Percentiles rank a stretch among this genome's conserved stretches.
Evolutionary conservation across 2,329 filamentous ascomycete species (phyloP).

Genomic region (Trichoderma koningiopsis): DNA sequence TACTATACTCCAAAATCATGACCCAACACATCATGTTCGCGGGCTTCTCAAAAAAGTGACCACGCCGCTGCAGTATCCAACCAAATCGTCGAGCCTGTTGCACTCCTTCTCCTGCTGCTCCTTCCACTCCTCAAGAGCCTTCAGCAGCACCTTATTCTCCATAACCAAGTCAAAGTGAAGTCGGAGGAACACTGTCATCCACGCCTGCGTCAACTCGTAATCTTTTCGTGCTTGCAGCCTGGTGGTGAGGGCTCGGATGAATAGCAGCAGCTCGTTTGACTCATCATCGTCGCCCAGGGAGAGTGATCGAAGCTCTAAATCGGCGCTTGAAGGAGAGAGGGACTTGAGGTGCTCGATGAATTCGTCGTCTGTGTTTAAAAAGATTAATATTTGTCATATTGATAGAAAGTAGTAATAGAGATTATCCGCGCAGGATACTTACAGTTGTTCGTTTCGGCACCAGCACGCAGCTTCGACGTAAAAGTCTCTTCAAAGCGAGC

Average conservation of each 20-base stretch:
- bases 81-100: slow-evolving; percentile 70
- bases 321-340: slow-evolving; percentile 80
- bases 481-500: slow-evolving; percentile 60
- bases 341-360: slow-evolving; percentile 80
- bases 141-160: slow-evolving; percentile 56
- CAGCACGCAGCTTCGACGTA: slow-evolving; percentile 57
- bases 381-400: slow-evolving; percentile 29
- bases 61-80: slow-evolving; percentile 86
- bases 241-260: slow-evolving; percentile 77
- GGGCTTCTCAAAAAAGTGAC: slow-evolving; percentile 75
- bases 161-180: slow-evolving; percentile 67
- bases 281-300: slow-evolving; percentile 48
- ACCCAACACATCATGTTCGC: slow-evolving; percentile 44
- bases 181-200: slow-evolving; percentile 93
- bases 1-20: not conserved
- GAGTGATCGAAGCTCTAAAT: slow-evolving; percentile 87
- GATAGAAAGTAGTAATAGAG: slow-evolving; percentile 15
- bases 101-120: slow-evolving; percentile 71
- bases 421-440: slow-evolving; percentile 37
- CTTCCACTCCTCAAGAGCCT: slow-evolving; percentile 69
- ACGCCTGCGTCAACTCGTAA: slow-evolving; percentile 92
- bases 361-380: slow-evolving; percentile 53
- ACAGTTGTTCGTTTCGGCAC: slow-evolving; percentile 62
- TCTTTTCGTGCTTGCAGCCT: slow-evolving; percentile 71
- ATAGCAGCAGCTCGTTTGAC: slow-evolving; percentile 73